A percentile compares a stretch with the other conserved stretches of the same genome.
phyloP scores from a whole-genome alignment of 2,329 filamentous ascomycete genomes.

The Xylariomycetidae sp. region DNA sequence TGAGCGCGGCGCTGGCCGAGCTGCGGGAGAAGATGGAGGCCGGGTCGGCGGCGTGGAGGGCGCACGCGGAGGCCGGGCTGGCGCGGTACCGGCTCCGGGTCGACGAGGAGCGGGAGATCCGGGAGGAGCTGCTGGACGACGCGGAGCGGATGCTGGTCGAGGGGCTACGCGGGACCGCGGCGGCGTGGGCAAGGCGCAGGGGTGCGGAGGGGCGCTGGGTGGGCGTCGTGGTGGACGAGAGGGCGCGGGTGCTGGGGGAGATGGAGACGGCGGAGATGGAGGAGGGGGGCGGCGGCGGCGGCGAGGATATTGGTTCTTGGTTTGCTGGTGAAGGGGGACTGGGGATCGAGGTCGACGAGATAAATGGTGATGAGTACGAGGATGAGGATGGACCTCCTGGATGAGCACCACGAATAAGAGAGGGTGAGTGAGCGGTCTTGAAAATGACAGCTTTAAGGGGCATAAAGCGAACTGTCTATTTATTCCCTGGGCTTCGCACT shows the following conservation, averaged over 20 bases:
- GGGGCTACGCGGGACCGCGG: constrained; percentile 21
- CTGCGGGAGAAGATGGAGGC: constrained; percentile 38
- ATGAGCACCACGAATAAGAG: too few relatives aligned
- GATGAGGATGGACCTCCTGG: too few relatives aligned
- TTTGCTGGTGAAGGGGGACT: too few relatives aligned
- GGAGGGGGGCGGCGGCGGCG: constrained; percentile 23
- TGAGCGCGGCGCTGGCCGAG: constrained; percentile 29
- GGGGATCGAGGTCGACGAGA: too few relatives aligned
- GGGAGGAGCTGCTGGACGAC: constrained; percentile 39
- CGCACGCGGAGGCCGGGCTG: constrained; percentile 36
- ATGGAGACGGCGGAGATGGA: constrained; percentile 40
- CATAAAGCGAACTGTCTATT: too few relatives aligned
- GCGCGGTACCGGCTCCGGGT: constrained; percentile 29
- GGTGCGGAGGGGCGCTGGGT: constrained; percentile 45
- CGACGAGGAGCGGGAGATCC: constrained; percentile 35
- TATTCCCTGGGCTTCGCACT: too few relatives aligned
- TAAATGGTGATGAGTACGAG: too few relatives aligned
- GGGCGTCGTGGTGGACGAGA: constrained; percentile 38
- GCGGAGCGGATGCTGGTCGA: constrained; percentile 27
- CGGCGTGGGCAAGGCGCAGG: constrained; percentile 29
- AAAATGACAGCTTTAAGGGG: too few relatives aligned
- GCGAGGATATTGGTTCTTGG: too few relatives aligned
- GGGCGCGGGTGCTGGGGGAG: constrained; percentile 36
- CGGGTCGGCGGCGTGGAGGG: constrained; percentile 35
- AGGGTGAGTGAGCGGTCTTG: too few relatives aligned